Conservation (phyloP, 352 stramenopile genomes). For the Globisporangium emineosum region DNA sequence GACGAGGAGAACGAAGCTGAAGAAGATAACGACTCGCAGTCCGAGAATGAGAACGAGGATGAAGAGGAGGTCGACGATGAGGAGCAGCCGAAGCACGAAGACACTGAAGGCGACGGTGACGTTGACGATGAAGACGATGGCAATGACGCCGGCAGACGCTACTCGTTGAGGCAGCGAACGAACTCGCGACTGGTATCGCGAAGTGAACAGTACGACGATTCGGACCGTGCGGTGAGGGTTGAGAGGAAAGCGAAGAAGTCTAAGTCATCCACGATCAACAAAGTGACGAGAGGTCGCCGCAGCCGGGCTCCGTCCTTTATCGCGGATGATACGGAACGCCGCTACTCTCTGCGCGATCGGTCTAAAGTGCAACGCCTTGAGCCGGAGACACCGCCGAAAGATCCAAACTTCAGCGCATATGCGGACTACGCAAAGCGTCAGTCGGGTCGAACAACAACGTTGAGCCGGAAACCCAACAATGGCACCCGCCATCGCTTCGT, state of each 20-base stretch:
- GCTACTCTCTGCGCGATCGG: conserved; percentile 73
- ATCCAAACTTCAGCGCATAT: conserved; percentile 41
- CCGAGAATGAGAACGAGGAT: conserved; percentile 13
- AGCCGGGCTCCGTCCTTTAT: conserved; percentile 18
- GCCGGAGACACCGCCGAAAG: conserved; percentile 25
- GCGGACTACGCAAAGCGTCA: conserved; percentile 71
- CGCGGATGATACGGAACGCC: conserved; percentile 28
- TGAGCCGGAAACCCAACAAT: conserved; percentile 18
- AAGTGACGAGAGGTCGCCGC: conserved; percentile 7
- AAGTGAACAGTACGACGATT: conserved; percentile 21
- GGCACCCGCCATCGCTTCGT: conserved; percentile 25
- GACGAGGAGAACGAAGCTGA: conserved; percentile 18
- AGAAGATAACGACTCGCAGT: conserved; percentile 18
- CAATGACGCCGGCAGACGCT: conserved; percentile 14
- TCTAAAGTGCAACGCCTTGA: conserved; percentile 54
- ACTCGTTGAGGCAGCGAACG: conserved; percentile 14
- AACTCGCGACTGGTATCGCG: conserved; percentile 10
- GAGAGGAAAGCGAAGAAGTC: conserved; percentile 3
- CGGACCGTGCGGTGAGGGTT: conserved; percentile 19
- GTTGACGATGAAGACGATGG: conserved; percentile 20
- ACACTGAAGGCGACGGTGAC: conserved; percentile 22
- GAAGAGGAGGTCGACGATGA: conserved; percentile 28
- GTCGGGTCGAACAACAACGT: conserved; percentile 20
- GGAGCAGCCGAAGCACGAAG: conserved; percentile 20
- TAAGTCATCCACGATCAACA: not conserved